Percentiles rank a stretch among this genome's conserved stretches.
phyloP scores from a whole-genome alignment of 2,329 filamentous ascomycete species.

The Amesomyces nigricolor region DNA sequence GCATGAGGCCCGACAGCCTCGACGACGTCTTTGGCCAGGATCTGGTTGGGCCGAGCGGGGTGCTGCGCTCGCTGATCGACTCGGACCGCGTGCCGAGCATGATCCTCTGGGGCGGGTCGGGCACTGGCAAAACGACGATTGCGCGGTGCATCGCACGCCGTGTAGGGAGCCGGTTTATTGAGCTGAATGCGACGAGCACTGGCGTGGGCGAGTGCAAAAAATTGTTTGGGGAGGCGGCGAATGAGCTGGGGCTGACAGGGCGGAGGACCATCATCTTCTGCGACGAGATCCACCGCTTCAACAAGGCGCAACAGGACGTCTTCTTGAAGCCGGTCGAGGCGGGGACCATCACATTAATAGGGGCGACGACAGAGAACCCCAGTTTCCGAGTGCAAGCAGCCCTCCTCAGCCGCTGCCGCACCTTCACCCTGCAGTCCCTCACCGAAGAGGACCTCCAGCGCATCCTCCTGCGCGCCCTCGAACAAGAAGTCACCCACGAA shows the following conservation, averaged over 20 bases:
- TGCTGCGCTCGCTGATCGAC: conserved; percentile 81
- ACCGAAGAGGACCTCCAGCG: conserved; percentile 62
- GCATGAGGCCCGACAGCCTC: conserved; percentile 79
- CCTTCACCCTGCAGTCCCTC: conserved; percentile 78
- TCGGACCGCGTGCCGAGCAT: conserved; percentile 83
- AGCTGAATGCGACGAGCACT: conserved; percentile 88
- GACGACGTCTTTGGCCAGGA: conserved; percentile 90
- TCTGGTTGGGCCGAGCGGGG: conserved; percentile 76
- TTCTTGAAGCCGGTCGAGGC: conserved; percentile 89
- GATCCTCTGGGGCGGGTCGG: conserved; percentile 84
- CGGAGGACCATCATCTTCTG: conserved; percentile 95
- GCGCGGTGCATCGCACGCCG: conserved; percentile 81
- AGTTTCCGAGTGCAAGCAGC: conserved; percentile 89
- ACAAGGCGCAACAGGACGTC: conserved; percentile 88
- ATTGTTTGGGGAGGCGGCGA: conserved; percentile 77
- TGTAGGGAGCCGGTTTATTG: conserved; percentile 80
- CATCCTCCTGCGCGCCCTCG: conserved; percentile 73
- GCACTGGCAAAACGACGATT: conserved; percentile 86
- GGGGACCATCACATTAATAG: conserved; percentile 85
- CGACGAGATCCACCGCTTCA: conserved; percentile 92
- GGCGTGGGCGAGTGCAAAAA: conserved; percentile 90
- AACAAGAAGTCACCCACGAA: conserved; percentile 47
- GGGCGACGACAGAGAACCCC: conserved; percentile 94
- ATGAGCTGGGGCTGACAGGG: conserved; percentile 73
- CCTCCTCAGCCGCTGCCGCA: conserved; percentile 80